Conservation (phyloP, 2,329 filamentous ascomycete species). For the Cordyceps tenuipes region DNA sequence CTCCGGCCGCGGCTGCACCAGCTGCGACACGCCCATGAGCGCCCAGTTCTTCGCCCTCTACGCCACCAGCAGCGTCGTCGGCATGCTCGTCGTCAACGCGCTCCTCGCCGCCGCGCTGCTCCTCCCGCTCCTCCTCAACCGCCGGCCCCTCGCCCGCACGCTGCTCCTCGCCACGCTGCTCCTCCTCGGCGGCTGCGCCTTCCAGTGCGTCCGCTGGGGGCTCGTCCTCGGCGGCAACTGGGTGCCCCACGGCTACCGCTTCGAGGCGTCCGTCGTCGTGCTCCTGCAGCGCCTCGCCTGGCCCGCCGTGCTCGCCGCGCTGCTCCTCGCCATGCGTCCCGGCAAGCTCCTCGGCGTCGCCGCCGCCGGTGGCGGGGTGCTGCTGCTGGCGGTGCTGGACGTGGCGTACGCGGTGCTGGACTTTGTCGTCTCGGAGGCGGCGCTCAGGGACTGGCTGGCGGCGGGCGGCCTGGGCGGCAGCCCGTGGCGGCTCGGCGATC, state of each 20-base stretch:
- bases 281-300: background rate
- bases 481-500: background rate
- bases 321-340: background rate
- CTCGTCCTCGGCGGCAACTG: background rate
- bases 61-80: background rate
- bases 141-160: background rate
- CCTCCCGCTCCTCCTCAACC: background rate
- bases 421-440: background rate
- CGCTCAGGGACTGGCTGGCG: background rate
- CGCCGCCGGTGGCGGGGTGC: background rate
- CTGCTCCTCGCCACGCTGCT: background rate
- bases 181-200: background rate
- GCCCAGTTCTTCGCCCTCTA: background rate
- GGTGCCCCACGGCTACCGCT: slow-evolving; percentile 1
- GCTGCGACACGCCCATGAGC: background rate
- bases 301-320: background rate
- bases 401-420: background rate
- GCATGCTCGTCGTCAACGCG: background rate
- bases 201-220: slow-evolving; percentile 7
- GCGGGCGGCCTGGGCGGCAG: no score
- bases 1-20: background rate
- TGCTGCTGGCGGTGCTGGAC: background rate
- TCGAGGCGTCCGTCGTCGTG: background rate
- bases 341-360: background rate
- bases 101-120: background rate